A percentile compares a stretch with the other conserved stretches of the same genome.
Conservation (phyloP, 169 alveolate species). For the Eimeria sp. region DNA sequence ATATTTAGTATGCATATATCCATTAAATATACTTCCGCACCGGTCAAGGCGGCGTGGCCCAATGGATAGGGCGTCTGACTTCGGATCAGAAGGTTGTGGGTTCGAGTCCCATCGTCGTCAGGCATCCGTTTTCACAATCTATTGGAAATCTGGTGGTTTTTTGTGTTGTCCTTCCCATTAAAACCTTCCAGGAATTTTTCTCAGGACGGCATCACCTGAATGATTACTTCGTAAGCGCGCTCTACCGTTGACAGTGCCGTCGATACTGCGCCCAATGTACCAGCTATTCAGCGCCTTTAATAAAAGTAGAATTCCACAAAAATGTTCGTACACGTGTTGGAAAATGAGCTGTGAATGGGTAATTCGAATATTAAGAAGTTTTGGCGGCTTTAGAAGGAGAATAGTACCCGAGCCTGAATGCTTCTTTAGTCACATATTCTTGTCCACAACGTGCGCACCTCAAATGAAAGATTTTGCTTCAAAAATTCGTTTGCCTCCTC, state of each 20-base stretch:
- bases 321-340: background rate
- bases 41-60: conserved; percentile 96
- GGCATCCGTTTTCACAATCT: background rate
- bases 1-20: background rate
- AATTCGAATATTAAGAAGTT: background rate
- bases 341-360: background rate
- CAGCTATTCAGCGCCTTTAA: background rate
- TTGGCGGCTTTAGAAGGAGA: background rate
- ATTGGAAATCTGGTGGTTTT: background rate
- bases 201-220: background rate
- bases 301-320: too few relatives aligned
- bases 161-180: too few relatives aligned
- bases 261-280: background rate
- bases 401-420: background rate
- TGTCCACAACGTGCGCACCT: background rate
- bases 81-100: conserved; percentile 99
- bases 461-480: background rate
- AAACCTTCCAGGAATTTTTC: too few relatives aligned
- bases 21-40: background rate
- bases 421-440: background rate
- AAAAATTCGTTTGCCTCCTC: background rate
- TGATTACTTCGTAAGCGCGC: background rate
- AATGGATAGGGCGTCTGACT: conserved; percentile 99
- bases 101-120: conserved; percentile 88
- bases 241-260: background rate